Evolutionary conservation across 768 basidiomycete genomes (phyloP).

Genomic region (Rhodocollybia butyracea): DNA sequence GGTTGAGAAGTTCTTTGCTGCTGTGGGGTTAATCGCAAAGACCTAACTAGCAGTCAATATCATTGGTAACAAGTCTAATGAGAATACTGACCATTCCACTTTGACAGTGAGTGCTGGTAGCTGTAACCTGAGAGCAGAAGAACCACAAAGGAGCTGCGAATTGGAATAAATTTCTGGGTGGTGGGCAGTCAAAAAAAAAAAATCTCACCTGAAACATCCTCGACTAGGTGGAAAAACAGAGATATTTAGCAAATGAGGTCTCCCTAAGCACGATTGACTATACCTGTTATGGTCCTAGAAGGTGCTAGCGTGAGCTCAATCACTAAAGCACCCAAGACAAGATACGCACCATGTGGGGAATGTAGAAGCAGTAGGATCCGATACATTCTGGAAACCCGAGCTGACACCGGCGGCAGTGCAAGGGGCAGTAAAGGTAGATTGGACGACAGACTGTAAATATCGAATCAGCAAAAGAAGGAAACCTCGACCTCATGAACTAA

Average conservation of each 20-base stretch:
- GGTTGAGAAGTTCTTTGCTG: constrained; percentile 40
- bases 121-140: constrained; percentile 49
- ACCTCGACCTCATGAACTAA: constrained; percentile 16
- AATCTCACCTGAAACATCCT: not conserved
- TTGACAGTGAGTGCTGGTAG: constrained; percentile 29
- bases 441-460: constrained; percentile 46
- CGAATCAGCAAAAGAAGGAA: not conserved
- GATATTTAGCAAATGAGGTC: not conserved
- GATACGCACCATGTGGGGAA: constrained; percentile 33
- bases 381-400: constrained; percentile 45
- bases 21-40: constrained; percentile 53
- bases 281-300: not conserved
- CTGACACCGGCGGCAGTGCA: constrained; percentile 44
- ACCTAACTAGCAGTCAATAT: no score
- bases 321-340: not conserved
- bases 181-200: not conserved
- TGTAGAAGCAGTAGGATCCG: constrained; percentile 28
- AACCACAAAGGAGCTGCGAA: constrained; percentile 50
- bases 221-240: not conserved
- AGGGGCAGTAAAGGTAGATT: constrained; percentile 56
- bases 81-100: constrained; percentile 61
- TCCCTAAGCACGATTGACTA: not conserved
- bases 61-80: no score
- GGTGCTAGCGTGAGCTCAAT: not conserved
- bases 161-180: not conserved